A percentile compares a stretch with the other conserved stretches of the same genome.
Conservation (phyloP, 495 filamentous ascomycete genomes). For the Chaetomium tenue region DNA sequence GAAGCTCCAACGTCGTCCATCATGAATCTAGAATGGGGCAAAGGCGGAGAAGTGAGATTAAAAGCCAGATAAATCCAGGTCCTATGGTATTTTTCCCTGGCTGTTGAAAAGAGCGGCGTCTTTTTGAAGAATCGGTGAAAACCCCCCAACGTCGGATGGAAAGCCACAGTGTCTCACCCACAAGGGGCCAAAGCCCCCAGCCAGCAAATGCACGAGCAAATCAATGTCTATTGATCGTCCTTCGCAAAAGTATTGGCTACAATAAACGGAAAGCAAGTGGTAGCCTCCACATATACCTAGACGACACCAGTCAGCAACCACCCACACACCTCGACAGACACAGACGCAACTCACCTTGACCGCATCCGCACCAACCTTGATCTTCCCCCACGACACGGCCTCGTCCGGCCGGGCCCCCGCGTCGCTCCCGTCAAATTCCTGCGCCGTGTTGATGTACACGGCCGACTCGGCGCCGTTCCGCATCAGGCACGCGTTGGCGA, state of each 20-base stretch:
- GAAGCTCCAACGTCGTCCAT: no score
- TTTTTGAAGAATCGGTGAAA: background rate
- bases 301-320: background rate
- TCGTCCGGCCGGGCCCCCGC: constrained; percentile 94
- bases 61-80: no score
- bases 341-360: constrained; percentile 66
- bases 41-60: no score
- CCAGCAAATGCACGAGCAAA: background rate
- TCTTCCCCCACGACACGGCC: constrained; percentile 98
- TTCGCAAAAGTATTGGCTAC: constrained; percentile 91
- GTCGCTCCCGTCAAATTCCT: constrained; percentile 97
- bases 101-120: background rate
- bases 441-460: constrained; percentile 93
- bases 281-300: constrained; percentile 87
- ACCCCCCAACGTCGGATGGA: background rate
- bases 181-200: background rate
- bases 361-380: constrained; percentile 77
- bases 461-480: constrained; percentile 93
- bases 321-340: background rate
- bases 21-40: no score
- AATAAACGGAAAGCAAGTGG: constrained; percentile 87
- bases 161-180: background rate
- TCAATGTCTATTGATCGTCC: constrained; percentile 32
- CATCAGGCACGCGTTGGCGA: constrained; percentile 96
- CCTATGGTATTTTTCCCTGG: no score